A percentile compares a stretch with the other conserved stretches of the same genome.
Conservation (phyloP, 306 rosid species). For the Medicago arabica region DNA sequence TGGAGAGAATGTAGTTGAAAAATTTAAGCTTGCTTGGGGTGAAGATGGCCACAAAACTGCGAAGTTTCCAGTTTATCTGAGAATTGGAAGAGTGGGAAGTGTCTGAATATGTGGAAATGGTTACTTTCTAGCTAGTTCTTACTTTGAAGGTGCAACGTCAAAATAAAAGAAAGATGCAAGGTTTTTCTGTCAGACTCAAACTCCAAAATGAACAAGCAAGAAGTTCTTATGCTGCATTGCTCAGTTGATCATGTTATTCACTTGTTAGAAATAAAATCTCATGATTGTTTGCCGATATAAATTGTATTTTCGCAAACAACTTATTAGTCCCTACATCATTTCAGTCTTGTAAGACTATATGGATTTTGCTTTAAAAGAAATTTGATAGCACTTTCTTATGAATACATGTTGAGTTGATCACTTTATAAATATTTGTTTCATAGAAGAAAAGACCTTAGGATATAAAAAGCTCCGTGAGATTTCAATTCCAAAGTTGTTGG, state of each 20-base stretch:
- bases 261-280: neutral
- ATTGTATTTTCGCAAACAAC: no score
- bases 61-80: slow-evolving; percentile 60
- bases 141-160: neutral
- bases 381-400: no score
- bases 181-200: neutral
- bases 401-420: no score
- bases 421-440: no score
- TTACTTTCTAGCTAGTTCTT: neutral
- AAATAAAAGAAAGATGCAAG: neutral
- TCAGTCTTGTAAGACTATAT: no score
- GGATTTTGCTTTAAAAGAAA: no score
- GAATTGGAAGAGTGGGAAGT: slow-evolving; percentile 70
- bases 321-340: no score
- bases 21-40: slow-evolving; percentile 67
- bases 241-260: neutral
- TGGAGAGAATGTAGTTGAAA: slow-evolving; percentile 48
- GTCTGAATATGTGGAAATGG: slow-evolving; percentile 12
- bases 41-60: slow-evolving; percentile 54
- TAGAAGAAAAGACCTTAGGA: no score
- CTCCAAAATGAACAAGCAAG: neutral
- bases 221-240: neutral
- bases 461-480: no score
- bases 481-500: no score
- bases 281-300: neutral